Conservation (phyloP, 345 rosid genomes). For the Cochlearia excelsa region DNA sequence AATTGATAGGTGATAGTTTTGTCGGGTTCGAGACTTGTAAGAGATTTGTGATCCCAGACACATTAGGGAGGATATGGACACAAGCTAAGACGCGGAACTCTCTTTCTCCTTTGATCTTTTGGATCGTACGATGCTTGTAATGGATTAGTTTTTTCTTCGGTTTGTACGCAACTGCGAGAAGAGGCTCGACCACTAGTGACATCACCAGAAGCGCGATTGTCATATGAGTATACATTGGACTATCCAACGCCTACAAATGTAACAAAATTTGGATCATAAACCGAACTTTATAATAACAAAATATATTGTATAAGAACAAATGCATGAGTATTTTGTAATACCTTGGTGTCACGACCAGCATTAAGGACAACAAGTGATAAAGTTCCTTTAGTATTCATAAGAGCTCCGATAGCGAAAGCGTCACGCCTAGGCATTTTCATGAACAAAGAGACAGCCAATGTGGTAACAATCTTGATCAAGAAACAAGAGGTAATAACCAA, state of each 20-base stretch:
- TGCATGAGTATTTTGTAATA: constrained; percentile 6
- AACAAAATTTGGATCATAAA: constrained; percentile 1
- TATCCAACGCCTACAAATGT: constrained; percentile 37
- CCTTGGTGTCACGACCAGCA: constrained; percentile 51
- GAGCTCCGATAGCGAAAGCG: constrained; percentile 46
- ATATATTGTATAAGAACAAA: constrained; percentile 1
- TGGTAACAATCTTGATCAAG: constrained; percentile 44
- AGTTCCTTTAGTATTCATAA: constrained; percentile 76
- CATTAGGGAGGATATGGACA: constrained; percentile 40
- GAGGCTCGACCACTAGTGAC: constrained; percentile 41
- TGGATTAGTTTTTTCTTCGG: constrained; percentile 32
- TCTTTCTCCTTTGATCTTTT: constrained; percentile 35
- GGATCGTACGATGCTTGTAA: constrained; percentile 45
- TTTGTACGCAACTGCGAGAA: constrained; percentile 37
- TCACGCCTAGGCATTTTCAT: constrained; percentile 39
- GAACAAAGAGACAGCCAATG: constrained; percentile 37
- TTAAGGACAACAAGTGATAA: constrained; percentile 52
- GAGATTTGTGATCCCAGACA: constrained; percentile 49
- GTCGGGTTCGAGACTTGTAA: constrained; percentile 51
- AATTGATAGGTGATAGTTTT: constrained; percentile 48
- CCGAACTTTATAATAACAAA: background rate
- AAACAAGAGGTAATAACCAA: constrained; percentile 30
- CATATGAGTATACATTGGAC: constrained; percentile 44
- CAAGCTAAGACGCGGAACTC: constrained; percentile 58
- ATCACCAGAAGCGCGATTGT: constrained; percentile 39